Percentiles rank a stretch among this genome's conserved stretches.
Evolutionary conservation across 2,329 filamentous ascomycete species (phyloP).

Genomic region (Pestalotiopsis sp.): DNA sequence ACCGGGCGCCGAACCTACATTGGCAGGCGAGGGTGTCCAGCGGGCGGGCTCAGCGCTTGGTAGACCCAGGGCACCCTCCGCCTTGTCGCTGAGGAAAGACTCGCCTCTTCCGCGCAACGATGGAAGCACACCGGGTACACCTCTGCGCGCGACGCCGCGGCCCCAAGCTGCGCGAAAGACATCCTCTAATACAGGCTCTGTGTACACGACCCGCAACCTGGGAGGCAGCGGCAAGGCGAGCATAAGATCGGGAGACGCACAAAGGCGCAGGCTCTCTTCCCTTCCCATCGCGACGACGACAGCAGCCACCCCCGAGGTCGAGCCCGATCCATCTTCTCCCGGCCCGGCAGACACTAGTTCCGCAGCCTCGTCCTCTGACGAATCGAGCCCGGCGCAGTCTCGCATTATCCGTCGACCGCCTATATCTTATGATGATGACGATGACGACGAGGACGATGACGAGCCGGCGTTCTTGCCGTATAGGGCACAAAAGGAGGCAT

Average conservation of each 20-base stretch:
- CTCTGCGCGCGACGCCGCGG: constrained; percentile 44
- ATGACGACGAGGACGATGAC: constrained; percentile 56
- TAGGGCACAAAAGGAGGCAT: constrained; percentile 31
- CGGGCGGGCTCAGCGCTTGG: constrained; percentile 51
- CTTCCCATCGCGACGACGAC: constrained; percentile 39
- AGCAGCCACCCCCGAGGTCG: constrained; percentile 29
- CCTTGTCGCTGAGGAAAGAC: constrained; percentile 60
- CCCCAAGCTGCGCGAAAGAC: constrained; percentile 50
- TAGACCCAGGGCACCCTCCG: constrained; percentile 49
- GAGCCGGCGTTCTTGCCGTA: constrained; percentile 60
- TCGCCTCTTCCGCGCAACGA: constrained; percentile 56
- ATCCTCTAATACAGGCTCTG: constrained; percentile 46
- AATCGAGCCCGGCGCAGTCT: constrained; percentile 57
- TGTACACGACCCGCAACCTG: constrained; percentile 36
- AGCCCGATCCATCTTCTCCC: constrained; percentile 44
- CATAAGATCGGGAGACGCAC: constrained; percentile 28
- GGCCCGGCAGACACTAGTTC: constrained; percentile 42
- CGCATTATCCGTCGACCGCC: constrained; percentile 63
- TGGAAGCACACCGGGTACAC: constrained; percentile 43
- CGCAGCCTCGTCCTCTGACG: constrained; percentile 33
- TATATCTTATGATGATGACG: constrained; percentile 48
- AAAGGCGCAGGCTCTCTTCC: constrained; percentile 47
- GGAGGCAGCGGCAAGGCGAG: constrained; percentile 35
- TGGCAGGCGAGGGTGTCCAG: constrained; percentile 49
- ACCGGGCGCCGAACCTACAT: constrained; percentile 49